Evolutionary conservation across 106 monocot genomes (phyloP), one percentile per base, ranked within the genome.

Genomic region (Phalaenopsis equestris): DNA sequence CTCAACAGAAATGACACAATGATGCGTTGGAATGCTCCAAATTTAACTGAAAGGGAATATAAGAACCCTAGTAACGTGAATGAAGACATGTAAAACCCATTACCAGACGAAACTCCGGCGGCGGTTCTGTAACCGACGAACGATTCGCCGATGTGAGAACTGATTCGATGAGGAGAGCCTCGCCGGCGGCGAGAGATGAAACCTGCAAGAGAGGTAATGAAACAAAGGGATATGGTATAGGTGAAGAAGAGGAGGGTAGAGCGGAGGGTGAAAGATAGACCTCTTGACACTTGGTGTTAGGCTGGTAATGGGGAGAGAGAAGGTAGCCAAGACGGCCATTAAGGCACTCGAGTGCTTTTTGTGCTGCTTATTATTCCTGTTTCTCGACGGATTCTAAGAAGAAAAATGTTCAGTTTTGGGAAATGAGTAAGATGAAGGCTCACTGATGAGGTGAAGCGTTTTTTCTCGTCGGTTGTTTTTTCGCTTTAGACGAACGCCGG

Each of bases 1-100:
- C 36, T 24, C 3, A 56, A 38, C 9, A 14, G 0, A 49, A 55
- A 55, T 2, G 56, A 36, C 6, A 10, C 52, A 10, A 52, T 12
- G 52, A 12, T 12, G 10, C 12, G 52, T 12, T 52, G 11, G 12
- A 14, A 52, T 52, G 10, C 52, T 1, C 14, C 3, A n/a, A 61
- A 61, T 61, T 18, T 18, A 8, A 61, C 2, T 18, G 61, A 21
- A 21, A 21, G 61, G 21, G 61, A 61, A 8, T 61, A 5, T 1
- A 61, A 61, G 5, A 61, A 21, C 19, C 5, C 19, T 21, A 21
- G 61, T 49, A 30, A 49, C 19, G 37, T 6, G 72, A 42, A 78
- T 4, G 56, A 79, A 45, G n/a, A n/a, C 46, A 72, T 37, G 30
- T 19, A 80, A 80, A 79, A 80, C 72, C 80, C 49, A 55, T 18